Conservation (phyloP, 768 basidiomycete genomes). For the Scleroderma citrinum region DNA sequence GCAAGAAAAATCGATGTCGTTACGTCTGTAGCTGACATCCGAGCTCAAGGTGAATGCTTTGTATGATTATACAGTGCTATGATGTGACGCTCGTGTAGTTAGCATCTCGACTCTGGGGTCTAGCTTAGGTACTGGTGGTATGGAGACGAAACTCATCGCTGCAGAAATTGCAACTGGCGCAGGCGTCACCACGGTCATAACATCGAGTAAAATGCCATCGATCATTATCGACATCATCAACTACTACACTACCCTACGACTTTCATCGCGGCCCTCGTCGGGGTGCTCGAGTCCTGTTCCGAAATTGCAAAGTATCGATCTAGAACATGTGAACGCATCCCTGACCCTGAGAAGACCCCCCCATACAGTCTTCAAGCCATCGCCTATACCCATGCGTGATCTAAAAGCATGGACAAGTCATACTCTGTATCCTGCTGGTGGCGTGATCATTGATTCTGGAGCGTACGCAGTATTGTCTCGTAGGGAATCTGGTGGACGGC, state of each 20-base stretch:
- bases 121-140: constrained; percentile 92
- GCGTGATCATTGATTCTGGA: constrained; percentile 82
- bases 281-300: constrained; percentile 20
- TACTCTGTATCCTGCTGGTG: constrained; percentile 84
- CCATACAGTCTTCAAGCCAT: constrained; percentile 85
- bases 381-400: constrained; percentile 66
- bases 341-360: constrained; percentile 48
- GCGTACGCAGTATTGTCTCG: constrained; percentile 82
- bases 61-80: neutral
- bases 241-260: constrained; percentile 49
- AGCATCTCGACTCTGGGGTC: constrained; percentile 91
- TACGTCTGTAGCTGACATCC: constrained; percentile 73
- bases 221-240: constrained; percentile 79
- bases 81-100: constrained; percentile 43
- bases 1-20: constrained; percentile 82
- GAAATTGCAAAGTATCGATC: constrained; percentile 18
- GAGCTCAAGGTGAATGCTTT: constrained; percentile 58
- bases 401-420: constrained; percentile 97
- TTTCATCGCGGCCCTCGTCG: constrained; percentile 32
- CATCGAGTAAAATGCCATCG: constrained; percentile 72
- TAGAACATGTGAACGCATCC: constrained; percentile 18
- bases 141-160: constrained; percentile 99
- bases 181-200: constrained; percentile 88
- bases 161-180: constrained; percentile 96
- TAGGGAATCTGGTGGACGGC: constrained; percentile 81